A percentile compares a stretch with the other conserved stretches of the same genome.
Conservation (phyloP, 176 grass and related monocot species). For the Carex parvula region DNA sequence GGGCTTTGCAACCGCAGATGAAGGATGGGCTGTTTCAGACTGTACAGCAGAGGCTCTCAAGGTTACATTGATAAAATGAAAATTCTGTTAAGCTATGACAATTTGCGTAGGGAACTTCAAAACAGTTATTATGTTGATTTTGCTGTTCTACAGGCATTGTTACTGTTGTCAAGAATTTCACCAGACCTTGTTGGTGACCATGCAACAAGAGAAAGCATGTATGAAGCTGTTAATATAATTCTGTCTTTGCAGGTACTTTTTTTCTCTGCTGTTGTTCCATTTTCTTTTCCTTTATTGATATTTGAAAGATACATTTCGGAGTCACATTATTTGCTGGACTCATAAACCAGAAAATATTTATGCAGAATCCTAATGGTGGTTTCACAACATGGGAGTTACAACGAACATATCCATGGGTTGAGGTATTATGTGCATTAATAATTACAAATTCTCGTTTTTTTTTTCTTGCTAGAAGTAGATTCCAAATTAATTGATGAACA, state of each 20-base stretch:
- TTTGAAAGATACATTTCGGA: neutral
- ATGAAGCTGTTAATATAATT: slow-evolving; percentile 7
- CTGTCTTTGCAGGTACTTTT: slow-evolving; percentile 24
- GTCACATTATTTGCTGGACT: neutral
- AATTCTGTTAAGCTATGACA: neutral
- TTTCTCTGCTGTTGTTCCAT: slow-evolving; percentile 11
- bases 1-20: slow-evolving; percentile 60
- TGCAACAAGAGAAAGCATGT: slow-evolving; percentile 19
- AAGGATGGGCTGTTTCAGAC: slow-evolving; percentile 72
- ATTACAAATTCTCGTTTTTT: neutral
- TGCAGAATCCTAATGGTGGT: slow-evolving; percentile 67
- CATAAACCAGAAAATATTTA: slow-evolving; percentile 16
- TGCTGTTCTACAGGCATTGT: slow-evolving; percentile 5
- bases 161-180: slow-evolving; percentile 12
- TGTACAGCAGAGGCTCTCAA: slow-evolving; percentile 83
- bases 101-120: slow-evolving; percentile 1
- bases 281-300: neutral
- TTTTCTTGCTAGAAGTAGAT: neutral
- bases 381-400: slow-evolving; percentile 65
- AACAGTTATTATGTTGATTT: neutral
- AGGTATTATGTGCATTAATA: slow-evolving; percentile 32
- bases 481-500: neutral
- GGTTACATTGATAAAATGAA: slow-evolving; percentile 33
- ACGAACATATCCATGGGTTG: slow-evolving; percentile 65
- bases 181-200: slow-evolving; percentile 23